Base-by-base conservation (phyloP, 2,329 filamentous ascomycete species). In the Celoporthe dispersa region DNA sequence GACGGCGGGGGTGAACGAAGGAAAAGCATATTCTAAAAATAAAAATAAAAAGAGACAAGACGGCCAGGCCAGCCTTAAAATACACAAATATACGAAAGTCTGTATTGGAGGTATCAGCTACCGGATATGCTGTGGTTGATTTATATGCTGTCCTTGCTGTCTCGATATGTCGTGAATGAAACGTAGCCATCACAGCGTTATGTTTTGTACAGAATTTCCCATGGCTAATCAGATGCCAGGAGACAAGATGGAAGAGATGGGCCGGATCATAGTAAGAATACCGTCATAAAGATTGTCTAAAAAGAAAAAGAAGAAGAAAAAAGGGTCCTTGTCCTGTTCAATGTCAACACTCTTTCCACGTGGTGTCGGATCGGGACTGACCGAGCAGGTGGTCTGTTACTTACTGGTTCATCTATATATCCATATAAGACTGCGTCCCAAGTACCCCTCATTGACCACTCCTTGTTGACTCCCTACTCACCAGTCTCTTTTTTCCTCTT, bases 1-100 rank as follows among this genome's bases (percentile, higher is more conserved):
- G 35, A 53, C 55, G 65, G 55, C 37, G 12, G 55, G 65, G 55
- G 65, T 67, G 37, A n/a, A 44, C 33, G 9, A 19, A 44, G 25
- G 37, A 11, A n/a, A 48, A n/a, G n/a, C n/a, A n/a, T n/a, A n/a
- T n/a, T n/a, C n/a, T n/a, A n/a, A n/a, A n/a, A n/a, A n/a, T n/a
- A n/a, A n/a, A n/a, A n/a, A n/a, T n/a, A n/a, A n/a, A 44, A 35
- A 7, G n/a, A 16, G 11, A 12, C 25, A 11, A 35, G 28, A 35
- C 12, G 37, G 8, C 53, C 14, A 57, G 37, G 8, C 53, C 14
- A 57, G 25, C 14, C 28, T 9, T 57, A 28, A 19, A 22, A n/a
- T 22, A 8, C 14, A 22, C 33, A 12, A 19, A 31, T 7, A 8
- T 57, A 28, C 28, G 28, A 1, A 14, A 16, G 25, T 31, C 25